Conservation (phyloP, 805 yeast genomes). For the Candida verbasci region DNA sequence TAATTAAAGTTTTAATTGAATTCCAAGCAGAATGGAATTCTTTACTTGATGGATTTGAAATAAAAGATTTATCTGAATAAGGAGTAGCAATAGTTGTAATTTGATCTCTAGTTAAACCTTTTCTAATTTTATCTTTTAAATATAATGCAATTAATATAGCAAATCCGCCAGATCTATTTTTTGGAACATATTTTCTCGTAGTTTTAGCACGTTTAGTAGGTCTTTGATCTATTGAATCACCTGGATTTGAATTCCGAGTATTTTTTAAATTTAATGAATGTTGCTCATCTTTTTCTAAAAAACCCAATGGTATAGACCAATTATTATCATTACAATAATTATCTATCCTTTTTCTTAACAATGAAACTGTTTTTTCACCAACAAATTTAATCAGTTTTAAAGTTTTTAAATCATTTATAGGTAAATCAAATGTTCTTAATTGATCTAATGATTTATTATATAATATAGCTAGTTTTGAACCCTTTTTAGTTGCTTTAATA, state of each 20-base stretch:
- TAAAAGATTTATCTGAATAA: constrained; percentile 56
- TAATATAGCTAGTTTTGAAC: constrained; percentile 49
- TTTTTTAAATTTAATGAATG: constrained; percentile 4
- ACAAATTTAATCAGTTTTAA: constrained; percentile 58
- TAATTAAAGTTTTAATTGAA: constrained; percentile 57
- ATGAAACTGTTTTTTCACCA: constrained; percentile 64
- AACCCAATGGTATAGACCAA: constrained; percentile 38
- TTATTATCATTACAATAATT: constrained; percentile 57
- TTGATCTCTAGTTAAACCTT: constrained; percentile 64
- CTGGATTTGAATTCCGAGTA: not conserved
- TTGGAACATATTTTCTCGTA: constrained; percentile 53
- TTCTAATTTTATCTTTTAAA: constrained; percentile 40
- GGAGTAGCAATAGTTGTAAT: constrained; percentile 50
- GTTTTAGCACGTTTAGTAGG: constrained; percentile 16
- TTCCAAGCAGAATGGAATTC: constrained; percentile 76
- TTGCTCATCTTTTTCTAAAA: constrained; percentile 12
- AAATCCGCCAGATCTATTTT: constrained; percentile 76
- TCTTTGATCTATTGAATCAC: too few species aligned
- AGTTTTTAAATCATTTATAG: constrained; percentile 53
- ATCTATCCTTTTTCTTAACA: constrained; percentile 43
- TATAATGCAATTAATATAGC: constrained; percentile 66
- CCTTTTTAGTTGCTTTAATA: constrained; percentile 40
- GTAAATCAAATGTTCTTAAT: constrained; percentile 40
- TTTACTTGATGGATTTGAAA: constrained; percentile 53
- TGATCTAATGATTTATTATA: constrained; percentile 55